phyloP scores from a whole-genome alignment of 192 early-diverging fungal genomes.

The Lunasporangiospora selenospora region DNA sequence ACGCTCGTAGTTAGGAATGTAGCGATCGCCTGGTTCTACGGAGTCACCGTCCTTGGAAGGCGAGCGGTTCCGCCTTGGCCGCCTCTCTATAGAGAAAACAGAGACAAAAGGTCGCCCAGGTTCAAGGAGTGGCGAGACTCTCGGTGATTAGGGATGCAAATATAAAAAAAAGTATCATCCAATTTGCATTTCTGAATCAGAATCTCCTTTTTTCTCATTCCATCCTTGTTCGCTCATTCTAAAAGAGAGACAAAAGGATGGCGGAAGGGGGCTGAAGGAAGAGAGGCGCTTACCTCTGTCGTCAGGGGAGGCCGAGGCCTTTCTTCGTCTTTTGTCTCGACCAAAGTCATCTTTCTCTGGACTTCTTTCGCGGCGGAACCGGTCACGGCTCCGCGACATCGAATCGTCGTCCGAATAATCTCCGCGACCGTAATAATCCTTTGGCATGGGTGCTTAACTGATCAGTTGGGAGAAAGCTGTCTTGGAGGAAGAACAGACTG shows the following conservation, averaged over 20 bases:
- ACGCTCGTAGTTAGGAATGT: constrained; percentile 87
- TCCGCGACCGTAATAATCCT: constrained; percentile 47
- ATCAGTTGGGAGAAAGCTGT: no score
- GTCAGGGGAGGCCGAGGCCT: constrained; percentile 39
- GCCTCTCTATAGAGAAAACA: constrained; percentile 43
- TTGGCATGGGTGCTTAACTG: constrained; percentile 42
- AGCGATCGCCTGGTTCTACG: constrained; percentile 71
- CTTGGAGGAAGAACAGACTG: no score
- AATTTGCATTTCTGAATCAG: background rate
- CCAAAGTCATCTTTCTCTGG: constrained; percentile 49
- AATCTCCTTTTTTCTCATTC: background rate
- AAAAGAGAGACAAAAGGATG: no score
- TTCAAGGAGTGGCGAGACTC: no score
- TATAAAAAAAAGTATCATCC: background rate
- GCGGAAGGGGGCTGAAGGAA: no score
- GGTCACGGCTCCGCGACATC: constrained; percentile 39
- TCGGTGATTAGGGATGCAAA: no score
- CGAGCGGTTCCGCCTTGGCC: constrained; percentile 39
- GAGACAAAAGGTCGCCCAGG: no score
- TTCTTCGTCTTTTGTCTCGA: constrained; percentile 47
- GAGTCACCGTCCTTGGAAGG: constrained; percentile 37
- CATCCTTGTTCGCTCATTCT: no score
- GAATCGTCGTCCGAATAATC: constrained; percentile 48
- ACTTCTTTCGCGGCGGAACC: constrained; percentile 42
- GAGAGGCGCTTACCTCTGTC: constrained; percentile 47